Percentiles rank a stretch among this genome's conserved stretches.
Conservation (phyloP, 2,329 filamentous ascomycete genomes). For the Geosmithia flava region DNA sequence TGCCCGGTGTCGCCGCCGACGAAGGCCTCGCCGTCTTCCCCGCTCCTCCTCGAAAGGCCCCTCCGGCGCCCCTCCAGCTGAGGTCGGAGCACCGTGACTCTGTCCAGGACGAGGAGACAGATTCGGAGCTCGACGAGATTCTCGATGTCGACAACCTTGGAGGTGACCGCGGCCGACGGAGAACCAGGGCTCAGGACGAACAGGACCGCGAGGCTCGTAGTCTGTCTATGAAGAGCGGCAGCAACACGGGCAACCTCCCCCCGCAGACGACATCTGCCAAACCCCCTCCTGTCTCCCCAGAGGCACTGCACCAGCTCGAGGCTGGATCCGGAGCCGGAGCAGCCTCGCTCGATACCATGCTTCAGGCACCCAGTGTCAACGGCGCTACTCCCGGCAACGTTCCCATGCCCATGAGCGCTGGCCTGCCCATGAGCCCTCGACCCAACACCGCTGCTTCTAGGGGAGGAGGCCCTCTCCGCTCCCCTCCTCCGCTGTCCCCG, state of each 20-base stretch:
- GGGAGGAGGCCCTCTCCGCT: constrained; percentile 32
- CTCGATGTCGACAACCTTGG: constrained; percentile 55
- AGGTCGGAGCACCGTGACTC: constrained; percentile 6
- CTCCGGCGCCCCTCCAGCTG: constrained; percentile 74
- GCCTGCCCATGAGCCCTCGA: constrained; percentile 47
- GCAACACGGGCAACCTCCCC: constrained; percentile 13
- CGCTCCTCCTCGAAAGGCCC: constrained; percentile 62
- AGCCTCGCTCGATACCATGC: constrained; percentile 39
- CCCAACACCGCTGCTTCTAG: constrained; percentile 31
- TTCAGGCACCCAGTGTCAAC: constrained; percentile 21
- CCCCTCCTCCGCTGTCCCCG: constrained; percentile 53
- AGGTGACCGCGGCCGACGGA: constrained; percentile 59
- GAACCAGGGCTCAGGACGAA: constrained; percentile 82
- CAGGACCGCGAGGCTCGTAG: constrained; percentile 62
- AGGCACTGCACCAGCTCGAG: constrained; percentile 21
- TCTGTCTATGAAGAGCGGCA: constrained; percentile 61
- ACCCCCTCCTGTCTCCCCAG: constrained; percentile 17
- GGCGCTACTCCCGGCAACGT: constrained; percentile 13
- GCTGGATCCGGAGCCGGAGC: constrained; percentile 19
- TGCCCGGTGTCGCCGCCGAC: constrained; percentile 10
- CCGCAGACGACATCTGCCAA: constrained; percentile 21
- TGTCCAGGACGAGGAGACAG: constrained; percentile 44
- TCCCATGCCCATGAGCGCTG: constrained; percentile 44
- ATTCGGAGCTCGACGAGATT: constrained; percentile 75
- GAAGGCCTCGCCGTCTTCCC: constrained; percentile 38